These are phyloP conservation scores for Hypoxylon fuscum DNA, from an alignment of 495 filamentous ascomycete genomes.

Conservation along the genomic window DNA sequence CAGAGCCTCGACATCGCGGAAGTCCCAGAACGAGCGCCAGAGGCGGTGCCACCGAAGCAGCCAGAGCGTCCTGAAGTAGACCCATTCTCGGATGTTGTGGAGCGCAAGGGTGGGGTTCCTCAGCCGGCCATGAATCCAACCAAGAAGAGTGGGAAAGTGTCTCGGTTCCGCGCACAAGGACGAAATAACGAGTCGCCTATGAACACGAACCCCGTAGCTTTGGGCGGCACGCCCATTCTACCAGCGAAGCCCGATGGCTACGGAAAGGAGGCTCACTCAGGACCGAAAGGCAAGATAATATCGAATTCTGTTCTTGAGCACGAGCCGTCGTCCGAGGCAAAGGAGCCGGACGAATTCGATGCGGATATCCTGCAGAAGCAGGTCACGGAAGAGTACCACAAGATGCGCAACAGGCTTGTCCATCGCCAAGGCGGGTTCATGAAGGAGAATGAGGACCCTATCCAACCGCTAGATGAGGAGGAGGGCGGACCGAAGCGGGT, in stretches of 20 bases:
- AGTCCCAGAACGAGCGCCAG: constrained; percentile 47
- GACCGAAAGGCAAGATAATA: constrained; percentile 66
- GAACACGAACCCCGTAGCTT: constrained; percentile 10
- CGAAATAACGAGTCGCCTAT: constrained; percentile 25
- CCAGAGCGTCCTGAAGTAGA: constrained; percentile 47
- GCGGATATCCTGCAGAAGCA: constrained; percentile 75
- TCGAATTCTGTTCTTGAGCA: constrained; percentile 72
- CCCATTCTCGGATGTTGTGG: constrained; percentile 61
- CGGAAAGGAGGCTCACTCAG: constrained; percentile 50
- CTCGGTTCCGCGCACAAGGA: constrained; percentile 58
- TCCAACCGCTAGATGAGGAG: constrained; percentile 72
- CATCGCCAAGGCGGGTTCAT: constrained; percentile 80
- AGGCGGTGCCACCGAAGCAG: constrained; percentile 30
- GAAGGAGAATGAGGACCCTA: constrained; percentile 66
- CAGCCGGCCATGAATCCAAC: constrained; percentile 45
- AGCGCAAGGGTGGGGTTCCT: constrained; percentile 53
- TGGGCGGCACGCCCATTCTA: constrained; percentile 20
- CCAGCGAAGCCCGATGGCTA: constrained; percentile 33
- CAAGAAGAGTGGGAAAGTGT: constrained; percentile 56
- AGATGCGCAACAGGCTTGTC: constrained; percentile 80
- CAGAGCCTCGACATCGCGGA: constrained; percentile 75
- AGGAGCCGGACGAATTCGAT: constrained; percentile 78
- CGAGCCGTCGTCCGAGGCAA: constrained; percentile 44
- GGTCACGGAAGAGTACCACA: constrained; percentile 81
- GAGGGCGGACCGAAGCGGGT: constrained; percentile 72